Evolutionary conservation across 1,284 basidiomycete genomes (phyloP), one percentile per base, ranked within the genome.

Genomic region (Ustilago trichophora): DNA sequence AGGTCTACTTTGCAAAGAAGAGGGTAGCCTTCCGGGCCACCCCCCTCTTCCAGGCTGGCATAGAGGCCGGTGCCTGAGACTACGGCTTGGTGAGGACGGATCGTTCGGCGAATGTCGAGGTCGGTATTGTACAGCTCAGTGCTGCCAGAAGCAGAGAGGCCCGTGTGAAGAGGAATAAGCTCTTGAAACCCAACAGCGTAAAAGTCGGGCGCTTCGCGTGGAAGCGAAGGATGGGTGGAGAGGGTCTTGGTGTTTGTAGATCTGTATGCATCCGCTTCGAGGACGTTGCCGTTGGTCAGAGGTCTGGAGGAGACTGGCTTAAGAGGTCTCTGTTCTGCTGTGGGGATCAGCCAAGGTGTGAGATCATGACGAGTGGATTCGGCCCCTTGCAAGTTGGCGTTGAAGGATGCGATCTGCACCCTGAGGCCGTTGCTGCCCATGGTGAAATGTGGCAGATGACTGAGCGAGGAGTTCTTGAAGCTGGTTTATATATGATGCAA

Each of bases 151-250:
- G 42, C 58, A 12, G 65, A 54, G 37, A 59, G 56, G 18, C 90
- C 22, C 2, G 50, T 53, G 37, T 62, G 71, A n/a, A 94, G 85
- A 5, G 92, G 91, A 10, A 93, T 84, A 35, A 93, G 85, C 80
- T 94, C 92, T 77, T 94, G 92, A 72, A 94, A 93, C 11, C 92
- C 92, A 40, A 94, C 89, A 0, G 89, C 92, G 49, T 93, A 87
- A 29, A 94, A 88, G 80, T 93, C 92, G 6, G 78, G 77, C 19
- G 77, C 76, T 34, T 77, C 73, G 21, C 78, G 67, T 15, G 75
- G 68, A 18, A 67, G 38, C 13, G 62, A 60, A 5, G 63, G 63
- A 13, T 58, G 66, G 9, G 56, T 55, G 15, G 57, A 60, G 25
- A 58, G 59, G 12, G 62, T 45, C 15, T 65, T 52, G 19, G 71